phyloP scores from a whole-genome alignment of 768 basidiomycete species.

The Boletus subparvulus region DNA sequence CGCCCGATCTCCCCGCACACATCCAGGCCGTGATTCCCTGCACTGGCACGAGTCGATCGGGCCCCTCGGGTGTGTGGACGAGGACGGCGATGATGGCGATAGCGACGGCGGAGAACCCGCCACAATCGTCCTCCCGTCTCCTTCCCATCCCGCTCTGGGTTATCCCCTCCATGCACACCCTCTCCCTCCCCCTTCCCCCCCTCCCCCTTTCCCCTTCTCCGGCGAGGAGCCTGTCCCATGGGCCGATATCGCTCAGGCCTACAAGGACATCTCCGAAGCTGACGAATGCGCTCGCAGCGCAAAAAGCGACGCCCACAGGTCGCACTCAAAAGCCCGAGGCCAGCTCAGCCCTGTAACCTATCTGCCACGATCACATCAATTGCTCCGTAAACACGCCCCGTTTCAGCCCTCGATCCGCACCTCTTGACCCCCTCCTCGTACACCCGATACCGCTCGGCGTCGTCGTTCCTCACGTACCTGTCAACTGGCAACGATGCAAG shows the following conservation, averaged over 20 bases:
- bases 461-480: too few species aligned
- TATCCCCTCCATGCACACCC: background rate
- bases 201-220: too few species aligned
- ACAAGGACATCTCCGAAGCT: background rate
- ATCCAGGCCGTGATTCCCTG: too few species aligned
- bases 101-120: background rate
- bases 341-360: background rate
- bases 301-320: constrained; percentile 9
- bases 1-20: too few species aligned
- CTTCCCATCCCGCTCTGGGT: constrained; percentile 1
- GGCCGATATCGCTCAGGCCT: background rate
- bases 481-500: too few species aligned
- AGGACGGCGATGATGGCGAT: background rate
- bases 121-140: constrained; percentile 8
- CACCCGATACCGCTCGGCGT: too few species aligned
- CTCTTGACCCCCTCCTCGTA: too few species aligned
- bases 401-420: too few species aligned
- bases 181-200: background rate
- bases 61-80: too few species aligned
- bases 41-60: too few species aligned
- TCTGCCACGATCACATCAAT: too few species aligned
- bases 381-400: too few species aligned
- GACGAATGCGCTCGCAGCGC: constrained; percentile 12
- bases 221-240: background rate
- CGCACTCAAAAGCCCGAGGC: constrained; percentile 10